Evolutionary conservation across 2,329 filamentous ascomycete species (phyloP), one percentile per base, ranked within the genome.

Genomic region (Aspergillus versicolor): DNA sequence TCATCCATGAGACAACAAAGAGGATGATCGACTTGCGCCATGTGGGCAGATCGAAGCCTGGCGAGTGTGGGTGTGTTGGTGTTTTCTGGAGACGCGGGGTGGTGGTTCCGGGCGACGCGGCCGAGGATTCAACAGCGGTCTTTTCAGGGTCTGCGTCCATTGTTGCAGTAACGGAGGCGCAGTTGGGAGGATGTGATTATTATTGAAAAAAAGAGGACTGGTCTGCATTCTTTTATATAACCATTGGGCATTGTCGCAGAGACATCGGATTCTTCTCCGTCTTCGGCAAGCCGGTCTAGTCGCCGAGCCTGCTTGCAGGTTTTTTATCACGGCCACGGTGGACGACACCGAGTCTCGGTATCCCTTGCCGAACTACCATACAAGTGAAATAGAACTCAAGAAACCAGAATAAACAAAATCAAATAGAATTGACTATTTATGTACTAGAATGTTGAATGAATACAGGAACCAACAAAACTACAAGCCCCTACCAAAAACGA

Each of bases 21-120:
- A 78, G 65, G 24, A 79, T 75, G 21, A 77, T 63, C 21, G 59
- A 70, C 67, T 78, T 78, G 24, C 69, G 70, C 74, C 74, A 76
- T 54, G 47, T 54, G 8, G 73, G 70, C 12, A 73, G 62, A 5
- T 49, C 32, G 51, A 68, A 69, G n/a, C 64, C 65, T 38, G 47
- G 37, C 5, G 41, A 46, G n/a, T 50, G 45, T 15, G 42, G 11
- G 17, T 41, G 49, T 4, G 24, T 38, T 58, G 57, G 24, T 37
- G 53, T 45, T 61, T 61, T 46, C 52, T 56, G 46, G 64, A 46
- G 22, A 21, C 40, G 19, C 5, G 34, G 34, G 34, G 12, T 37
- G 34, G 34, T 37, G 15, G 34, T 13, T 37, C 13, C 13, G 12
- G 3, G 27, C 8, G 27, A 30, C 34, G 34, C 4, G 34, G 34